Evolutionary conservation across 305 asterid genomes (phyloP).

Genomic region (Fraxinus angustifolia): DNA sequence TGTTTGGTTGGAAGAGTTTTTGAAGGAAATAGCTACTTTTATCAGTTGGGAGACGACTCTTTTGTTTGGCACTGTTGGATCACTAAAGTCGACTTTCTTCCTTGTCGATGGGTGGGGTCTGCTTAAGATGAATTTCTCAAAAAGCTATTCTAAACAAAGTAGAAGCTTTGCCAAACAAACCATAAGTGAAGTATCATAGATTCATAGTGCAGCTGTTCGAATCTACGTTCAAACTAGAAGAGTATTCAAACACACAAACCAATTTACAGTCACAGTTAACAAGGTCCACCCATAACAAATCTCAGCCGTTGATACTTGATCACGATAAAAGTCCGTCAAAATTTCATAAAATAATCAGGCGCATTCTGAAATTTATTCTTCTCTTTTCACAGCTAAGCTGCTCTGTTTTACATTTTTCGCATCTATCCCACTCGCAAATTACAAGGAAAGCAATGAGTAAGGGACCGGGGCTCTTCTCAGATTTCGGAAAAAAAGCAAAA

Average conservation of each 20-base stretch:
- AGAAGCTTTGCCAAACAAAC: background rate
- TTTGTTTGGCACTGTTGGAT: background rate
- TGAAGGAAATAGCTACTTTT: background rate
- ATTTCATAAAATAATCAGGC: background rate
- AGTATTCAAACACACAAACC: background rate
- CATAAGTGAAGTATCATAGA: background rate
- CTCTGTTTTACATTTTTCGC: background rate
- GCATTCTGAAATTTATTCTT: background rate
- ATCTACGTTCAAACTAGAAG: background rate
- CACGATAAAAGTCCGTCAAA: background rate
- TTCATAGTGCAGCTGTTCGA: background rate
- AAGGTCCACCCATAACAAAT: background rate
- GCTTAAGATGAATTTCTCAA: background rate
- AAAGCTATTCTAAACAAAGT: background rate
- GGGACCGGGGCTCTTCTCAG: constrained; percentile 92
- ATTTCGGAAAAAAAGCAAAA: constrained; percentile 91
- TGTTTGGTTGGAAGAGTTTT: background rate
- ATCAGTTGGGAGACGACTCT: background rate
- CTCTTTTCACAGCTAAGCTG: background rate
- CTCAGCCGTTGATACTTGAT: background rate
- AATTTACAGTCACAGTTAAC: background rate
- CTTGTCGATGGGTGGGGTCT: background rate
- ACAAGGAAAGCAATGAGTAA: constrained; percentile 44
- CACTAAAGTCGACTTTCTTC: background rate
- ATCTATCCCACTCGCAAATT: background rate